Conservation (phyloP, 1,284 basidiomycete species). For the Prillingera fragicola region DNA sequence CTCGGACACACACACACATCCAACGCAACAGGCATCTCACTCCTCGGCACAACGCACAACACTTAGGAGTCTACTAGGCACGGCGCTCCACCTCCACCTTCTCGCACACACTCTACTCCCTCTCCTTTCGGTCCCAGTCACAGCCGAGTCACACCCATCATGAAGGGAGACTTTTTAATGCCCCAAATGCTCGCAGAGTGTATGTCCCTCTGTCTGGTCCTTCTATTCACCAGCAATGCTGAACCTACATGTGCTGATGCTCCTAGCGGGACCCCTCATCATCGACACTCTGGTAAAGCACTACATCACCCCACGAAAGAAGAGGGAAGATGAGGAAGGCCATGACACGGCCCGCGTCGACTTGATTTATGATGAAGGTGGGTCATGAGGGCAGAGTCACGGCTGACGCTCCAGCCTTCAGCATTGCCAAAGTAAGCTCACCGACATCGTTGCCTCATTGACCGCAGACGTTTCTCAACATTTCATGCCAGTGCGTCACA, state of each 20-base stretch:
- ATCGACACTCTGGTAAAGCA: slow-evolving; percentile 75
- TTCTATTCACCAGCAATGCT: neutral
- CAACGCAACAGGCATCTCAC: too few species aligned
- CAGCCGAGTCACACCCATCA: too few species aligned
- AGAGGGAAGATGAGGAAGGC: slow-evolving; percentile 38
- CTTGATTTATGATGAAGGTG: slow-evolving; percentile 68
- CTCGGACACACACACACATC: too few species aligned
- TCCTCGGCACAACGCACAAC: too few species aligned
- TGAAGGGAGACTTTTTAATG: too few species aligned
- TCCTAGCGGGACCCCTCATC: slow-evolving; percentile 59
- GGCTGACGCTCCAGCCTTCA: slow-evolving; percentile 1
- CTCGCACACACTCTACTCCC: too few species aligned
- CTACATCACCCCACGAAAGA: slow-evolving; percentile 61
- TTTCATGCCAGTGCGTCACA: slow-evolving; percentile 50
- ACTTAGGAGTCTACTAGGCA: too few species aligned
- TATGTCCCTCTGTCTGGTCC: neutral
- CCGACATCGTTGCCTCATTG: neutral
- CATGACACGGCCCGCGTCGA: slow-evolving; percentile 62
- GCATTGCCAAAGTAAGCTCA: slow-evolving; percentile 56
- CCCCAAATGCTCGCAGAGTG: too few species aligned
- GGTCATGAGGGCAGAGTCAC: slow-evolving; percentile 6
- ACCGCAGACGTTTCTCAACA: slow-evolving; percentile 58
- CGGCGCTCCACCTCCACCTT: too few species aligned
- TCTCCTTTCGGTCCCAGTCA: too few species aligned
- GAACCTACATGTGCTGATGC: slow-evolving; percentile 10